Evolutionary conservation across 2,329 filamentous ascomycete genomes (phyloP), one percentile per base, ranked within the genome.

Genomic region (Massarina eburnea): DNA sequence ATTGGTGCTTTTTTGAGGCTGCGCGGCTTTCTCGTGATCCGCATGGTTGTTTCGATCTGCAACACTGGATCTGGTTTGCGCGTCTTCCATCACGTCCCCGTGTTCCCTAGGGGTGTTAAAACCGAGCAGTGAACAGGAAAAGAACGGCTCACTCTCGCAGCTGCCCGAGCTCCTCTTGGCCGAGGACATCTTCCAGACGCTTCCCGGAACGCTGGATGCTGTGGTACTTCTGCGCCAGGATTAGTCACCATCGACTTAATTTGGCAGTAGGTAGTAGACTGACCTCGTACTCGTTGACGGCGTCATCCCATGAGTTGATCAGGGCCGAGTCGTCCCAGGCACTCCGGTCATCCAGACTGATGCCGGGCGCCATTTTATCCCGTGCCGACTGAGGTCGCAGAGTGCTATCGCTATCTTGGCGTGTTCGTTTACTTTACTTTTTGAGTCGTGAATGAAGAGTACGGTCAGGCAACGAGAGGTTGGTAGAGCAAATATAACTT

Each of bases 311-410:
- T 2, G 61, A 64, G 33, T 63, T 50, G 33, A 66, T 55, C 46
- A 70, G 46, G 29, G 62, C 62, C 26, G 63, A 64, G 57, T 71
- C 70, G 54, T 71, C 69, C 69, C 65, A 71, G n/a, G 61, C 61
- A 45, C 65, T 58, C 35, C 51, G 51, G 47, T 68, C 62, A 29
- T 53, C 58, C 46, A 68, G 57, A 35, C 57, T 60, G 17, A 68
- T 52, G 12, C 48, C 49, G 14, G 57, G 53, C 22, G 54, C 54
- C 61, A 64, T 67, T 20, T 22, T 22, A 35, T 47, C n/a, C 8
- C 22, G 34, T 15, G 19, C 14, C 18, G 9, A 8, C 27, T 8
- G 4, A 15, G 36, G 6, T 17, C 22, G 18, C 39, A 30, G 22
- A 14, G 5, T 4, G 5, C 12, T 8, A 14, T 30, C 27, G n/a